Percentiles rank a stretch among this genome's conserved stretches.
phyloP scores from a whole-genome alignment of 495 filamentous ascomycete genomes.

The Diplogelasinospora grovesii region DNA sequence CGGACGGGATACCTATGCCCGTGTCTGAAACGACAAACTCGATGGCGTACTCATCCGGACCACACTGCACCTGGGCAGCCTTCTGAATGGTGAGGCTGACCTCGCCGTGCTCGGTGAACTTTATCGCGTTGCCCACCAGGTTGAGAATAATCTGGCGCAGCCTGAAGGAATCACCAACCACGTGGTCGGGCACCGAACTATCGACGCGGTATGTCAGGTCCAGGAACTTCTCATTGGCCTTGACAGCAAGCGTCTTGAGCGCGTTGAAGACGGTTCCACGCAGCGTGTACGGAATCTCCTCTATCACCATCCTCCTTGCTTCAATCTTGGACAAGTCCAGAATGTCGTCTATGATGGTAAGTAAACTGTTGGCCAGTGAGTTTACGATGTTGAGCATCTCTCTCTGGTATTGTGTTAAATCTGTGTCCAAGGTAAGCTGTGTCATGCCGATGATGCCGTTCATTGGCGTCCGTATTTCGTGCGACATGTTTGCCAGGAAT shows the following conservation, averaged over 20 bases:
- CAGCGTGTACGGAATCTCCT: constrained; percentile 94
- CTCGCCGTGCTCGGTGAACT: constrained; percentile 96
- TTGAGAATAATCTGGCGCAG: constrained; percentile 90
- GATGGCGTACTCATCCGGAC: constrained; percentile 77
- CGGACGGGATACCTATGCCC: constrained; percentile 91
- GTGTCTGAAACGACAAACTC: constrained; percentile 97
- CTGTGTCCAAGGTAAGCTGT: constrained; percentile 91
- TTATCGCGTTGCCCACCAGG: constrained; percentile 77
- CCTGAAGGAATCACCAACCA: constrained; percentile 95
- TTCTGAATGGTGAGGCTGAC: constrained; percentile 90
- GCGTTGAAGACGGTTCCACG: constrained; percentile 96
- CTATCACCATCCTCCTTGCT: constrained; percentile 98
- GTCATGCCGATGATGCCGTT: constrained; percentile 87
- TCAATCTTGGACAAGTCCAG: constrained; percentile 99
- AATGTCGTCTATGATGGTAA: constrained; percentile 99
- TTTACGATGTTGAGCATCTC: constrained; percentile 99
- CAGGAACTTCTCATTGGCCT: constrained; percentile 94
- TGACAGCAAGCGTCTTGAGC: constrained; percentile 89
- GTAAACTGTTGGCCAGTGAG: constrained; percentile 89
- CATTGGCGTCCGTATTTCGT: constrained; percentile 98
- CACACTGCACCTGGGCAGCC: constrained; percentile 51
- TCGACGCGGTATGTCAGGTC: constrained; percentile 93
- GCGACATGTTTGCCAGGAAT: constrained; percentile 98
- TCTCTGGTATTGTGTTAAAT: constrained; percentile 87
- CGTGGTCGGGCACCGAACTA: constrained; percentile 89